Evolutionary conservation across 2,329 filamentous ascomycete species (phyloP), one percentile per base, ranked within the genome.

Genomic region (Claviceps paspali): DNA sequence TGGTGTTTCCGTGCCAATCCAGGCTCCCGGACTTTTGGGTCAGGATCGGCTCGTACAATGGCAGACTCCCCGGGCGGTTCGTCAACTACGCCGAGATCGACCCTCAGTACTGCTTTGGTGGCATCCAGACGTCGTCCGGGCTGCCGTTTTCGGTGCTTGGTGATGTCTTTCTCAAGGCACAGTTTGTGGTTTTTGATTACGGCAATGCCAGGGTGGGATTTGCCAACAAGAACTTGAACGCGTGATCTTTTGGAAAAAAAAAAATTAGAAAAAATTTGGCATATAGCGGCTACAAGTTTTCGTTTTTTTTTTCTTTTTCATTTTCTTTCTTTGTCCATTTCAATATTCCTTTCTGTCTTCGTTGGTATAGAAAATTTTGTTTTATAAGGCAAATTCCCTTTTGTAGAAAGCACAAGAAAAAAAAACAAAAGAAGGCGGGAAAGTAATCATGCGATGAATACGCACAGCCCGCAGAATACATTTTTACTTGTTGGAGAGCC

Each of bases 1-100:
- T 72, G 52, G 54, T 67, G 12, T 73, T 77, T 53, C 63, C 67
- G 11, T 82, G 78, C 63, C 49, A 48, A 22, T 48, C 66, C 3
- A 53, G 47, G 48, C 41, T 80, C 61, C 70, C 60, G 2, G 53
- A 60, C 35, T 63, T 61, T 29, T 46, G 41, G 23, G 54, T 62
- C 42, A 52, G 49, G 2, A 44, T 63, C 11, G 57, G 52, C 6
- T 22, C 18, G 1, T 61, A 60, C 38, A 44, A 53, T 1, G 59
- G 56, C 14, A 41, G 39, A 6, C 45, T 63, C 1, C 59, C 60
- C 0, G 59, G 57, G 0, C 21, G 49, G 17, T 63, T 58, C 41
- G 55, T 63, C 31, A 60, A 55, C 37, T 63, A 62, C 36, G 55
- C 54, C 7, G 40, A 33, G 4, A 36, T 52, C 7, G 49, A 50